Evolutionary conservation across 306 rosid species (phyloP), one percentile per base, ranked within the genome.

Genomic region (Acacia crassicarpa): DNA sequence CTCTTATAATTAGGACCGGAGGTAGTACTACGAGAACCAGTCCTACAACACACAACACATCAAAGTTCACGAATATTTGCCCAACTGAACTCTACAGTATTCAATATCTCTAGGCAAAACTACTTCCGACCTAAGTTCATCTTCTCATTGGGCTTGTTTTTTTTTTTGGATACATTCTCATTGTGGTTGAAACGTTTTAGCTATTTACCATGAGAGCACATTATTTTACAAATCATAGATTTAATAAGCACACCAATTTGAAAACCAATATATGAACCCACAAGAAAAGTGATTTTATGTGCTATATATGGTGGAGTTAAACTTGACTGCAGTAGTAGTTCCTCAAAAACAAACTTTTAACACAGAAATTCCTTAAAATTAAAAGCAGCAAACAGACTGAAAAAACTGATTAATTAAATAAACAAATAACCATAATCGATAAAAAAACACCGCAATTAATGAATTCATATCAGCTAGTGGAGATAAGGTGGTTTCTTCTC

Each of bases 401-500:
- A 38, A 61, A 61, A 61, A 25, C 12, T 61, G 5, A 61, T 61
- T 61, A 4, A 61, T 61, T 61, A 4, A 61, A 16, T 61, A 7
- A 61, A 25, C 20, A 62, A 61, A 53, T 20, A 9, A 9, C 9
- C 13, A 45, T 54, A 9, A 8, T 59, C 4, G 5, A 27, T 1
- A 12, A 62, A 12, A 62, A 5, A 32, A 30, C 8, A 62, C 20
- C 11, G 19, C 41, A 27, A 54, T 19, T 3, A 58, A 61, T 53
- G 23, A 59, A 59, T 59, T 56, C 0, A 61, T 23, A 38, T 32
- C n/a, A 63, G 69, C 41, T 63, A 5, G 72, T 19, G 46, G 63
- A 77, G 20, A 35, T 16, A 80, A 74, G 49, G 76, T 53, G 49
- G 35, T 68, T 83, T 76, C 63, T 76, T 76, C 63, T 76, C 72